Percentiles rank a stretch among this genome's conserved stretches.
Conservation (phyloP, 371 early-diverging fungal species). For the Basidiobolus heterosporus region DNA sequence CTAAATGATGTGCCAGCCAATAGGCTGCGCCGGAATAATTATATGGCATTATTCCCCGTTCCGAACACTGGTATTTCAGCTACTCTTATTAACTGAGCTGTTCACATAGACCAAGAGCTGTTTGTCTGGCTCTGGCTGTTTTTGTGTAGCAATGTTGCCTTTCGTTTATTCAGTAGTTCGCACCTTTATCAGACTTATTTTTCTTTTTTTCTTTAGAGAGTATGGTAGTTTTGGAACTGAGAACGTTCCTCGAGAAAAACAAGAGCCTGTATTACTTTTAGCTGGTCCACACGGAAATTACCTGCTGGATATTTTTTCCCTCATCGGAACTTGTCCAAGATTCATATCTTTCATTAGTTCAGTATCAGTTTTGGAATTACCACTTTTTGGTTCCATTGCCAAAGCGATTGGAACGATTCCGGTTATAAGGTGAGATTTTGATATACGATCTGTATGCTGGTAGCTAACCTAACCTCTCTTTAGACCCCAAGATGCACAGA, state of each 20-base stretch:
- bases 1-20: no score
- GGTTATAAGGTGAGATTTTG: slow-evolving; percentile 8
- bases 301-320: slow-evolving; percentile 17
- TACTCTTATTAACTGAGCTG: no score
- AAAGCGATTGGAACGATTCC: slow-evolving; percentile 18
- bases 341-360: slow-evolving; percentile 20
- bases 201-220: slow-evolving; percentile 5
- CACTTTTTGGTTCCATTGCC: slow-evolving; percentile 21
- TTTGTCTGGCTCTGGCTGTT: no score
- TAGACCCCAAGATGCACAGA: slow-evolving; percentile 15
- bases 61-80: no score
- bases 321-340: slow-evolving; percentile 15
- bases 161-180: slow-evolving; percentile 1
- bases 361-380: slow-evolving; percentile 6
- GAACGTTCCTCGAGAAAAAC: slow-evolving; percentile 3
- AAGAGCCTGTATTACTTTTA: slow-evolving; percentile 3
- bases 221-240: slow-evolving; percentile 5
- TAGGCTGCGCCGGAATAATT: no score
- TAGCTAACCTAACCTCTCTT: no score
- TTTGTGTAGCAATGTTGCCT: no score
- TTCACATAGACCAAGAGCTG: no score
- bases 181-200: slow-evolving; percentile 3
- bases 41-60: no score
- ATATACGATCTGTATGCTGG: no score
- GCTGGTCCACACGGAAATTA: slow-evolving; percentile 19